Percentiles rank a stretch among this genome's conserved stretches.
Conservation (phyloP, 176 grass and related monocot species). For the Bonia amplexicaulis region DNA sequence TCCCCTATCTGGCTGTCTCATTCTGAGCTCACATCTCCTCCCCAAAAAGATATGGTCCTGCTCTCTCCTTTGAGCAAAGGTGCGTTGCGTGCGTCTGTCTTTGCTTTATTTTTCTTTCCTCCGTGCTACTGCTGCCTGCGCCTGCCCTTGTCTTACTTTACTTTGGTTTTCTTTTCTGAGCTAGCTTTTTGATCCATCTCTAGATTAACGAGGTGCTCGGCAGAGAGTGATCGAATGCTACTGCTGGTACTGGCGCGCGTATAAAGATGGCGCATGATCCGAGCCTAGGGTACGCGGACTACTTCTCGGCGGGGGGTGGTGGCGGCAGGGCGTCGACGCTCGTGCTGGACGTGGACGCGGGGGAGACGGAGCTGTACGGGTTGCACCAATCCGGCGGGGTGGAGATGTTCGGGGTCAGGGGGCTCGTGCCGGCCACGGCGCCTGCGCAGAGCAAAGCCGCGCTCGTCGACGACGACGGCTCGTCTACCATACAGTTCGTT, state of each 20-base stretch:
- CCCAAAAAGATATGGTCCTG: constrained; percentile 41
- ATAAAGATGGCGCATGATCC: constrained; percentile 63
- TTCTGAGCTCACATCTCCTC: background rate
- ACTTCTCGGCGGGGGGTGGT: constrained; percentile 24
- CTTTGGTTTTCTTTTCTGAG: background rate
- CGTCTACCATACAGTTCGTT: constrained; percentile 22
- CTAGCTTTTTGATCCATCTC: background rate
- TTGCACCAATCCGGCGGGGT: constrained; percentile 35
- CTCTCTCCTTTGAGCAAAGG: constrained; percentile 19
- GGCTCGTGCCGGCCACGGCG: background rate
- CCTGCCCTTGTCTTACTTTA: background rate
- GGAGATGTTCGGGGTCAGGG: constrained; percentile 50
- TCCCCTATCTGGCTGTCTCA: background rate
- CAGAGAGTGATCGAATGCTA: background rate
- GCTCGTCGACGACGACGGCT: constrained; percentile 15
- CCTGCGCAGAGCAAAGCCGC: constrained; percentile 24
- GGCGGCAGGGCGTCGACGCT: constrained; percentile 5
- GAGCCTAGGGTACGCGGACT: constrained; percentile 57
- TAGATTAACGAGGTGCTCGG: constrained; percentile 2
- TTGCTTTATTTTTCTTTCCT: constrained; percentile 2
- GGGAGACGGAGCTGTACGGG: constrained; percentile 39
- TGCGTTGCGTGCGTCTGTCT: constrained; percentile 18
- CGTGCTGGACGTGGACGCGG: constrained; percentile 44
- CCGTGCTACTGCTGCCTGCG: background rate
- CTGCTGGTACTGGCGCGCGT: background rate